Base-by-base conservation (phyloP, 176 grass and related monocot genomes). In the Cymbopogon citratus region DNA sequence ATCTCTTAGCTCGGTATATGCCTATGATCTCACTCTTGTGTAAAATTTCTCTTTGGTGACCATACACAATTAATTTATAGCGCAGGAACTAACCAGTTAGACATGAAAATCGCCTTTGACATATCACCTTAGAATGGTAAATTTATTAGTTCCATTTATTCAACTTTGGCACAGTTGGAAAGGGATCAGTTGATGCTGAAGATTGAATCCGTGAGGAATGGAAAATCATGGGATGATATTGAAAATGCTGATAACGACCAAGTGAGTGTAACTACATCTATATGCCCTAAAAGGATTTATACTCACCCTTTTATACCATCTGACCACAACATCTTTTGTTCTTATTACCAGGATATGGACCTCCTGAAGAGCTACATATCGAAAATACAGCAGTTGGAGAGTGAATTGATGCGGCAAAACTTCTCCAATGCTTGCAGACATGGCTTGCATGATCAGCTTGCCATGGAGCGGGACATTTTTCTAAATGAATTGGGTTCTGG, bases 321-420 rank as follows among this genome's bases (percentile, higher is more conserved):
- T 49, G 80, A 66, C 40, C 19, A 65, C 31, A 3, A 1, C 31
- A 72, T 46, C 46, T 39, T 80, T 49, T 51, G 27, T 87, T 75
- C 14, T 84, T 24, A 2, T 33, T 24, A 36, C 23, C 76, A 95
- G 92, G 91, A 93, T 28, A 28, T 90, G 31, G 87, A 84, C 57
- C 69, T 95, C 76, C 59, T 95, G 72, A 95, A 99, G 85, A 71
- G 83, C 69, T 99, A 99, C 75, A 80, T 93, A 74, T 91, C 77
- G 23, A 99, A 87, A 81, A 93, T 99, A 81, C 96, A 99, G 76
- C 87, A 90, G 63, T 84, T 99, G 74, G 96, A 99, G 60, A 21
- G 79, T 70, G 90, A 99, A 74, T n/a, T 99, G 74, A 80, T 80
- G 62, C 75, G 76, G 56, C 88, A 95, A 72, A 99, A 71, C 63